Evolutionary conservation across 441 rosid genomes (phyloP), one percentile per base, ranked within the genome.

Genomic region (Populus hybrid): DNA sequence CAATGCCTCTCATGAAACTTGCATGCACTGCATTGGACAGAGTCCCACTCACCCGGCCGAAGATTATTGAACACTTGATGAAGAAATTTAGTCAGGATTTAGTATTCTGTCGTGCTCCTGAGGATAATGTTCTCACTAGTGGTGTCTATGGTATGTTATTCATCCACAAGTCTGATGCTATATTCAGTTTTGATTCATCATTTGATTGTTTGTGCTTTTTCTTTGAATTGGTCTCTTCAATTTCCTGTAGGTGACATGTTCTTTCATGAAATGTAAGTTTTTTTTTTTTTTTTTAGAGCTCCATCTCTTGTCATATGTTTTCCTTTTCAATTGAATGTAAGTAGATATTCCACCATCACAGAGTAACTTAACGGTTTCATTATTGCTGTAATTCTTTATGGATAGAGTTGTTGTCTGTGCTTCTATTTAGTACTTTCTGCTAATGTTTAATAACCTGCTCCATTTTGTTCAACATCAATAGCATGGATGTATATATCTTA

Each of bases 11-110:
- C 64, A 95, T 95, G 99, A 90, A 86, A 86, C 95, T 95, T 70
- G 95, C 94, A n/a, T 93, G 98, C 73, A 92, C 98, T 67, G 99
- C 98, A 0, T 73, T 92, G 82, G 99, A 93, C 84, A 90, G 99
- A 87, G 98, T 93, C 83, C 97, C 98, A 36, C 89, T 97, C 18
- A 93, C 95, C 2, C 86, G 99, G 10, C 79, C 83, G 7, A 93
- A 90, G 85, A 83, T 95, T 74, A 85, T 95, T 8, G 92, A 90
- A 9, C 67, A 87, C 81, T 85, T 95, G 84, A 85, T 81, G 81
- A 88, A 83, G 86, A 95, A 91, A 85, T 79, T 97, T 77, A 83
- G 90, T 86, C 97, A 90, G 82, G 99, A 95, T 84, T 84, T 93
- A 64, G 97, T 97, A 73, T 97, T 95, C 81, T 92, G 88, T 83